Percentiles rank a stretch among this genome's conserved stretches.
Conservation (phyloP, 176 grass and related monocot species). For the Miscanthus lutarioriparius region DNA sequence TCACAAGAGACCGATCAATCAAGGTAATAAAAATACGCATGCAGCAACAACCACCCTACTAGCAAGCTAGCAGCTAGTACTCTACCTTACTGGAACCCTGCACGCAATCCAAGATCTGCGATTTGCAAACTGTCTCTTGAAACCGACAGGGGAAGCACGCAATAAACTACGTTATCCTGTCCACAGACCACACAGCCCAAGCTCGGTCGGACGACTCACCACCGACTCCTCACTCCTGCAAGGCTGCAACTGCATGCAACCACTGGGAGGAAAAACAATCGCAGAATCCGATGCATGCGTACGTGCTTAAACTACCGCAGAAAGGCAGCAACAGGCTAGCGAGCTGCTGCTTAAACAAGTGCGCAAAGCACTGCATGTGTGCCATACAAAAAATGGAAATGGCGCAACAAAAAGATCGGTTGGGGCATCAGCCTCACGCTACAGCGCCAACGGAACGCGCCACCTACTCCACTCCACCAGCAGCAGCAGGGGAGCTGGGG, state of each 20-base stretch:
- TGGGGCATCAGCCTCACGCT: conserved; percentile 32
- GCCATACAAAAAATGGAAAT: not conserved
- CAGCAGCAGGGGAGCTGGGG: not conserved
- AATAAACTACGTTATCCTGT: not conserved
- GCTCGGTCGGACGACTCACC: not conserved
- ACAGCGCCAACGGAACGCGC: conserved; percentile 24
- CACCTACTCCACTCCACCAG: conserved; percentile 20
- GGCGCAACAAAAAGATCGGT: not conserved
- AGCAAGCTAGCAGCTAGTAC: no score
- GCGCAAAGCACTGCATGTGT: not conserved
- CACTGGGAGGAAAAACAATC: not conserved
- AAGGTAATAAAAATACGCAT: not conserved
- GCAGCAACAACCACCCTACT: not conserved
- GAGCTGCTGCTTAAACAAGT: not conserved
- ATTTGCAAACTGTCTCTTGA: not conserved
- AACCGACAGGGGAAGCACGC: not conserved
- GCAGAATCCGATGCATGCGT: not conserved
- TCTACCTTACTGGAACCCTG: no score
- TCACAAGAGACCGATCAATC: not conserved
- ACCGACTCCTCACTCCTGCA: not conserved
- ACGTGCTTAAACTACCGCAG: not conserved
- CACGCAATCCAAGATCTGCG: not conserved
- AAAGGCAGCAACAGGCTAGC: no score
- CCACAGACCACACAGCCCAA: not conserved
- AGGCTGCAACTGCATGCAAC: no score